Base-by-base conservation (phyloP, 371 early-diverging fungal genomes). In the Mortierella sp. region DNA sequence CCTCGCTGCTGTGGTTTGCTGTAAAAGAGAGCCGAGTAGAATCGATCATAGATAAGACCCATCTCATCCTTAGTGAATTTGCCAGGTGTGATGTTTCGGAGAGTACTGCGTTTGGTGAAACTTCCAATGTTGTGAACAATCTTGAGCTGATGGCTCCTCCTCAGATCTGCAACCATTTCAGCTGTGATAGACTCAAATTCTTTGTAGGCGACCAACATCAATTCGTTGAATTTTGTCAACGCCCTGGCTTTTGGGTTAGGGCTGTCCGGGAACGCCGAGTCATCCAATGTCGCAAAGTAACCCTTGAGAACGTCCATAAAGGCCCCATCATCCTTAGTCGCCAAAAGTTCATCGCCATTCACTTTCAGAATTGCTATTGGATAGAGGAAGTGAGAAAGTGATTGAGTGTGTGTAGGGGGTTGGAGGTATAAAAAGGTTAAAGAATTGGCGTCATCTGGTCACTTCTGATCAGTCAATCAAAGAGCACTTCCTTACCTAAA, bases 91-190 rank as follows among this genome's bases (percentile, higher is more conserved):
- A 98, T 81, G 72, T 95, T 94, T 18, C 98, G 91, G 28, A 98
- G 85, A 18, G 93, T 88, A 0, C 92, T 92, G 70, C 96, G 91
- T 68, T 97, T 98, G 0, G 98, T 93, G 68, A 95, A 99, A 30
- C 91, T 90, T 81, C 97, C 97, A 67, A 99, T 92, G 21, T 94
- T 93, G 66, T 98, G 97, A n/a, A 96, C 94, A 16, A 98, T 96
- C 72, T 95, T 95, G 62, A 97, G 89, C 82, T 97, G 97, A 75
- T 92, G 91, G n/a, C 90, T 88, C 57, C 93, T 91, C 45, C 99
- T 88, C 60, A 97, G 82, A 57, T 96, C 96, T 6, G 87, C 84
- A 26, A 99, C 89, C 67, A 86, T 75, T 12, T 91, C 92, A 30
- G 92, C 88, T 4, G 95, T 95, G 4, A 99, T 89, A 48, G 79